Evolutionary conservation across 371 early-diverging fungal species (phyloP), one percentile per base, ranked within the genome.

Genomic region (Circinella umbellata): DNA sequence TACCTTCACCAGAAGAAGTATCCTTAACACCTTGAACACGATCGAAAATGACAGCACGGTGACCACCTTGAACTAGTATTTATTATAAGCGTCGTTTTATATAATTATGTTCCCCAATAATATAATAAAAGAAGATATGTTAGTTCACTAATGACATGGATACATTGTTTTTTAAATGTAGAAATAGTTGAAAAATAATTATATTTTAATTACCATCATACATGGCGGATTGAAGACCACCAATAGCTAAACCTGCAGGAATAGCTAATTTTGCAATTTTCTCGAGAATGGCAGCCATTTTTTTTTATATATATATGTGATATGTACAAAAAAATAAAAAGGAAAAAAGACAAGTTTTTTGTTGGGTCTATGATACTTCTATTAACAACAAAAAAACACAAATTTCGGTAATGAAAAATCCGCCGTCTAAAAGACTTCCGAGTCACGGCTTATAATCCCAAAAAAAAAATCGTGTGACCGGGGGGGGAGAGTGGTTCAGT

Each of bases 11-110:
- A 49, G 89, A 73, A 11, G 95, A 91, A 15, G 80, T 79, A 67
- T 85, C 82, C 79, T 93, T 90, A 27, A 98, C 96, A 84, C 99
- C 99, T 73, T 94, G 89, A 60, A 96, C 69, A 76, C 99, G 93
- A 78, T 98, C 98, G 82, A 98, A 99, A 70, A 97, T 94, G 63
- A 99, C 97, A 4, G 97, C 99, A 62, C 98, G 89, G 73, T 96
- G 88, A 68, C 99, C 99, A 77, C 98, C 99, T 80, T 95, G 93
- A 66, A 98, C 97, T 95, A 69, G 47, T 46, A 13, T 20, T 54
- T n/a, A 15, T 35, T 17, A 27, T 46, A 18, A 60, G 11, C 61
- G 11, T 47, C 39, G 54, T 57, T 51, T 15, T 47, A 11, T 47
- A 3, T 15, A 15, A 66, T 39, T 18, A 38, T n/a, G 27, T 57